These are phyloP conservation scores for Tricholoma matsutake DNA, from an alignment of 768 basidiomycete genomes.

Conservation along the genomic window DNA sequence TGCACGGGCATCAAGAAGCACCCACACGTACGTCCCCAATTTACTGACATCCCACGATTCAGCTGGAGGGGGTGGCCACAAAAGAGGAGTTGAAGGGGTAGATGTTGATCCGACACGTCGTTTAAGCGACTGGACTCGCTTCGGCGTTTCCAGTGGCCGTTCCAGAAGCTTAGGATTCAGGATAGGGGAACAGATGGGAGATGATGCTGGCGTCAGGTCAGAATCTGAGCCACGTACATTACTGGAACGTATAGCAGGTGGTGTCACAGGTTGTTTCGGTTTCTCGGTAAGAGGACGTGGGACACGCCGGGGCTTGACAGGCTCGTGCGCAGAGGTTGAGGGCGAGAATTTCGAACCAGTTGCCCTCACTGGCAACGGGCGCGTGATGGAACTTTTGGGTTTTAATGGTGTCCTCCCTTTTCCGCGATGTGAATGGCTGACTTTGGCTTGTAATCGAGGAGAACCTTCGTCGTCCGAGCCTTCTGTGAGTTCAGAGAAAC, in stretches of 20 bases:
- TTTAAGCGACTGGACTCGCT: background rate
- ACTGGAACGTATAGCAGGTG: background rate
- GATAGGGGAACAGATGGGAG: slow-evolving; percentile 10
- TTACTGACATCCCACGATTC: slow-evolving; percentile 21
- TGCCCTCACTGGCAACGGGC: slow-evolving; percentile 4
- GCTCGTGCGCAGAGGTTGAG: background rate
- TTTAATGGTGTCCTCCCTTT: background rate
- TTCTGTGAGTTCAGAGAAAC: background rate
- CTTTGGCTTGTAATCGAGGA: background rate
- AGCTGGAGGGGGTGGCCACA: background rate
- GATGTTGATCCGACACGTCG: background rate
- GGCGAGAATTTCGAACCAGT: slow-evolving; percentile 1
- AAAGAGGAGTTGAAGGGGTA: background rate
- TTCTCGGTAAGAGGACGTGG: slow-evolving; percentile 8
- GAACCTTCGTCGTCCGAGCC: background rate
- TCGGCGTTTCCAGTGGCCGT: slow-evolving; percentile 4
- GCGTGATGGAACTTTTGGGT: slow-evolving; percentile 9
- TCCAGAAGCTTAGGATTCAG: background rate
- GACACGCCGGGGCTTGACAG: background rate
- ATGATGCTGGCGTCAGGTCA: slow-evolving; percentile 16
- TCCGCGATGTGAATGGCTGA: background rate
- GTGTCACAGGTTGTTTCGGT: background rate
- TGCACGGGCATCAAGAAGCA: slow-evolving; percentile 43
- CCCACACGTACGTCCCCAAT: slow-evolving; percentile 48
- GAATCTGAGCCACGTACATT: slow-evolving; percentile 7